Evolutionary conservation across 805 yeast species (phyloP).

Genomic region (Saturnispora mendoncae): DNA sequence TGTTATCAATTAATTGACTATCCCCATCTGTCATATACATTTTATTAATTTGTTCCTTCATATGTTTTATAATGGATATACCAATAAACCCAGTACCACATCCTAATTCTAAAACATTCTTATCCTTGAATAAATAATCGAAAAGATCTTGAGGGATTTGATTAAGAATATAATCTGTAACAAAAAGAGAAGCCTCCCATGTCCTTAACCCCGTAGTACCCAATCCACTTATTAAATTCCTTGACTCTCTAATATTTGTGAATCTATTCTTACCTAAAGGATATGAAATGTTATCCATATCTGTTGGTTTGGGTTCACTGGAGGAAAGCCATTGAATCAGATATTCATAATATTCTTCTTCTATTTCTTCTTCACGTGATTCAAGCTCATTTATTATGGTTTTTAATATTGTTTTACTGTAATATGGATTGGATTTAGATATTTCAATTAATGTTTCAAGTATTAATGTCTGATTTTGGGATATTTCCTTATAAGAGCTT

Average conservation of each 20-base stretch:
- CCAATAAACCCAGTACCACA: constrained; percentile 86
- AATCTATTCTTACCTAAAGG: constrained; percentile 19
- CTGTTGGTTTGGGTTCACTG: constrained; percentile 30
- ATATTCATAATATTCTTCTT: constrained; percentile 37
- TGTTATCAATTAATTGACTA: constrained; percentile 39
- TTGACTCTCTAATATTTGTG: constrained; percentile 44
- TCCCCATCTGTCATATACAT: constrained; percentile 64
- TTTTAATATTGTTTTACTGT: constrained; percentile 39
- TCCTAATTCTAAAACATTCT: constrained; percentile 61
- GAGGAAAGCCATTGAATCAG: constrained; percentile 31
- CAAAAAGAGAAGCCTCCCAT: constrained; percentile 83
- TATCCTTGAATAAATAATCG: constrained; percentile 16
- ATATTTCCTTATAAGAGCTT: neutral
- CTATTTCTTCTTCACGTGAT: constrained; percentile 21
- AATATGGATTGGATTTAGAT: constrained; percentile 38
- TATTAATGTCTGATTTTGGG: constrained; percentile 15
- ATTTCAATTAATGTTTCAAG: constrained; percentile 19
- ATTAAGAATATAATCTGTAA: constrained; percentile 42
- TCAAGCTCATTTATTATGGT: constrained; percentile 31
- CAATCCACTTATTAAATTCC: constrained; percentile 54
- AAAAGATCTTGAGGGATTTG: neutral
- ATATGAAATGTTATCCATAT: constrained; percentile 32
- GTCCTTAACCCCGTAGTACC: constrained; percentile 88
- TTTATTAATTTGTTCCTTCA: constrained; percentile 8
- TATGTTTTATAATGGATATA: constrained; percentile 32